Percentiles rank a stretch among this genome's conserved stretches.
Evolutionary conservation across 768 basidiomycete genomes (phyloP).

Genomic region (Royoungia palumana): DNA sequence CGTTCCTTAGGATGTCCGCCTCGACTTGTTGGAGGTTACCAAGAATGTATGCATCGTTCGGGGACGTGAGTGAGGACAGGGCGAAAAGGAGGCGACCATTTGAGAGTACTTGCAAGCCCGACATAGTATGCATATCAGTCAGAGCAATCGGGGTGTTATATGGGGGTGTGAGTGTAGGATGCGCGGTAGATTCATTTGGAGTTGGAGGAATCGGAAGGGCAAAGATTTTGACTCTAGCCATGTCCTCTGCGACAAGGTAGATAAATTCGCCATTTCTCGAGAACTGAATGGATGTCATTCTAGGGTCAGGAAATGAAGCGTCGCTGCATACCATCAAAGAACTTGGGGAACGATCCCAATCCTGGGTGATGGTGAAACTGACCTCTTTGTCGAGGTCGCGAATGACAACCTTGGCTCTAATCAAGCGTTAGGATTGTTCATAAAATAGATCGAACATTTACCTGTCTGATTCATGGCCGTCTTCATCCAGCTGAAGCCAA

Average conservation of each 20-base stretch:
- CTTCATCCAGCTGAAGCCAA: slow-evolving; percentile 84
- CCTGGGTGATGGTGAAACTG: slow-evolving; percentile 69
- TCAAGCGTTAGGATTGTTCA: background rate
- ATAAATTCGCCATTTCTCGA: slow-evolving; percentile 64
- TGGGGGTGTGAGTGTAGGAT: slow-evolving; percentile 40
- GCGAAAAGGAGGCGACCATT: slow-evolving; percentile 66
- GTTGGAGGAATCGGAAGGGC: slow-evolving; percentile 63
- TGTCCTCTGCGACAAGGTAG: slow-evolving; percentile 75
- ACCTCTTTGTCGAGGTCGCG: slow-evolving; percentile 69
- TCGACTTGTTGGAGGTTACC: slow-evolving; percentile 45
- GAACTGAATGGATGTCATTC: slow-evolving; percentile 47
- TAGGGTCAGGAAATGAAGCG: background rate
- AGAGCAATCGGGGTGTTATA: slow-evolving; percentile 56
- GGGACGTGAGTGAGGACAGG: slow-evolving; percentile 68
- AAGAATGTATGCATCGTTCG: slow-evolving; percentile 76
- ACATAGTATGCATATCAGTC: slow-evolving; percentile 54
- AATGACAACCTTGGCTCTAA: slow-evolving; percentile 71
- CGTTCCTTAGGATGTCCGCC: slow-evolving; percentile 35
- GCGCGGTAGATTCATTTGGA: slow-evolving; percentile 49
- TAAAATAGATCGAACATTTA: slow-evolving; percentile 27
- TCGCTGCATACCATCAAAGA: slow-evolving; percentile 13
- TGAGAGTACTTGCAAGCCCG: slow-evolving; percentile 59
- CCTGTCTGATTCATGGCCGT: slow-evolving; percentile 90
- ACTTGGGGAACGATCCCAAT: slow-evolving; percentile 80
- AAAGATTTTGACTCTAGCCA: slow-evolving; percentile 74